Percentiles rank a stretch among this genome's conserved stretches.
These are phyloP conservation scores for Cicer pinnatifidum DNA, from an alignment of 306 rosid species.

Conservation along the genomic window DNA sequence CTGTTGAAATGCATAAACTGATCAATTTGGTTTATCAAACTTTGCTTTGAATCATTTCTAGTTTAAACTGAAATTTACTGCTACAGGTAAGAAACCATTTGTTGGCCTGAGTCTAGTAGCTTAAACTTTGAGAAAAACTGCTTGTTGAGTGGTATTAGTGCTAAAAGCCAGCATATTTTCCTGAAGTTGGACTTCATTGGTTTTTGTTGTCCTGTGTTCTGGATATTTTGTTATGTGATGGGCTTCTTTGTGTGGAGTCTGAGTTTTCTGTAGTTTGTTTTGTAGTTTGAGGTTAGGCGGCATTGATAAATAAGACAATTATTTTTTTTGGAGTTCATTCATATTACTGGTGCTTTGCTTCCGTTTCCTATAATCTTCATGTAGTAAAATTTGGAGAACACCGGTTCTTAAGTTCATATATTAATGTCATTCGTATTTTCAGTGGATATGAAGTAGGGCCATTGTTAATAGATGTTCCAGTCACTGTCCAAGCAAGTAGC, in stretches of 20 bases:
- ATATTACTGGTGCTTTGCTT: conserved; percentile 2
- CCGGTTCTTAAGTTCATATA: conserved; percentile 33
- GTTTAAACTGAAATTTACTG: conserved; percentile 7
- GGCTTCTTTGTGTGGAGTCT: conserved; percentile 15
- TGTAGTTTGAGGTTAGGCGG: neutral
- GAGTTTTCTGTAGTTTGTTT: conserved; percentile 5
- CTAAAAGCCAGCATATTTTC: neutral
- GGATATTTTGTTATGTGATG: neutral
- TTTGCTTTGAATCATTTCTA: conserved; percentile 1
- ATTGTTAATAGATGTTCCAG: conserved; percentile 59
- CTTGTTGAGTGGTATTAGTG: neutral
- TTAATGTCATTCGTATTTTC: conserved; percentile 41
- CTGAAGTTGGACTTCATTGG: neutral
- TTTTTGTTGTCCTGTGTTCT: conserved; percentile 6
- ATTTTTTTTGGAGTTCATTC: conserved; percentile 20
- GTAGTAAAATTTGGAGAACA: conserved; percentile 33
- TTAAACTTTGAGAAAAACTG: neutral
- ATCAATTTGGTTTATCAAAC: neutral
- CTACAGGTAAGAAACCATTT: conserved; percentile 11
- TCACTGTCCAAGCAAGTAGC: conserved; percentile 39
- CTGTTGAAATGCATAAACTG: conserved; percentile 10
- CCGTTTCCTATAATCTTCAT: neutral
- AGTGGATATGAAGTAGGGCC: conserved; percentile 84
- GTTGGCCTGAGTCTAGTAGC: neutral
- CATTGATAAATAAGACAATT: neutral